phyloP scores from a whole-genome alignment of 139 green algal species.

The Chlorella sorokiniana region DNA sequence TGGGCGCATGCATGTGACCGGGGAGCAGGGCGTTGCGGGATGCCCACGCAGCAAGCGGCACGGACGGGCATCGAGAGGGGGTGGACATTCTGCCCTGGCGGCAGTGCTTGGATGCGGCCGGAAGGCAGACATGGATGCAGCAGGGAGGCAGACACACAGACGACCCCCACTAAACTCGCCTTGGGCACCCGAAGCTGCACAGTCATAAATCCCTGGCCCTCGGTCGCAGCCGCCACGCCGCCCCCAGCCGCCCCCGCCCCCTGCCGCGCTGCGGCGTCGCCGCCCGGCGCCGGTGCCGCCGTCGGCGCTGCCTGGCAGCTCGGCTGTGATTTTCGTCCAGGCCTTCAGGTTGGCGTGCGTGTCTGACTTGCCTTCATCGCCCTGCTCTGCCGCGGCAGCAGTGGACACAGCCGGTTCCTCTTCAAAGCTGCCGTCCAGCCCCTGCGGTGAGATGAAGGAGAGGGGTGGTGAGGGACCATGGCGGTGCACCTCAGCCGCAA shows the following conservation, averaged over 20 bases:
- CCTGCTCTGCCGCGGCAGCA: no score
- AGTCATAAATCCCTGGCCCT: not conserved
- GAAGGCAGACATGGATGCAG: not conserved
- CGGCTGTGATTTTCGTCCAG: not conserved
- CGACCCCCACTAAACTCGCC: not conserved
- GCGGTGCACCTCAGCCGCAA: not conserved
- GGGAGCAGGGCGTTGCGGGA: no score
- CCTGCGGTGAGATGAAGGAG: not conserved
- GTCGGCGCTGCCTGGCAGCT: not conserved
- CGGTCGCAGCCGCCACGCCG: not conserved
- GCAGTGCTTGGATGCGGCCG: no score
- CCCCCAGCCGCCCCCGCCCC: no score
- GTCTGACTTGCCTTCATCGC: not conserved
- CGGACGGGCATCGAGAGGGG: no score
- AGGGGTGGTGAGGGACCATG: not conserved
- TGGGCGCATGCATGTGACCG: no score
- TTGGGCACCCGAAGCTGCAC: slow-evolving; percentile 8
- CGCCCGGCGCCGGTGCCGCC: not conserved
- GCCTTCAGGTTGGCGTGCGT: not conserved
- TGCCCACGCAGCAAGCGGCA: no score
- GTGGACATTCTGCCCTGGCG: no score
- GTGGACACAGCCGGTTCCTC: not conserved
- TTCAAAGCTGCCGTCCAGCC: not conserved
- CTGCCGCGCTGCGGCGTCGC: not conserved
- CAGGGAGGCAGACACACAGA: not conserved